These are phyloP conservation scores for Mycena venus DNA, from an alignment of 768 basidiomycete species.

Conservation along the genomic window DNA sequence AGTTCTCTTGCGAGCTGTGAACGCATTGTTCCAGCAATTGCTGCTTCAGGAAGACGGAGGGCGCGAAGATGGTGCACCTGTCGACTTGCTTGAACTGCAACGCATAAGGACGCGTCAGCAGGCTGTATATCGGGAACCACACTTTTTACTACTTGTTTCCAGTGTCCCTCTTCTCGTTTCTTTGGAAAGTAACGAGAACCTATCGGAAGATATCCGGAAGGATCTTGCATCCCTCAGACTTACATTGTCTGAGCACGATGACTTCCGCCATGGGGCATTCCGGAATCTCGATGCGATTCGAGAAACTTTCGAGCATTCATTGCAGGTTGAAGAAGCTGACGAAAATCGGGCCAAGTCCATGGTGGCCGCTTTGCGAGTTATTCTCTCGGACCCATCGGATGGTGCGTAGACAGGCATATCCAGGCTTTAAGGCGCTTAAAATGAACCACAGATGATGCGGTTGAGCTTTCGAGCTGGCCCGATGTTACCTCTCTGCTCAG, in stretches of 20 bases:
- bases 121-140: conserved; percentile 74
- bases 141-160: conserved; percentile 73
- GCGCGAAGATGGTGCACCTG: conserved; percentile 50
- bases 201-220: conserved; percentile 64
- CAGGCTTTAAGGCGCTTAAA: background rate
- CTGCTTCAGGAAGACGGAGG: conserved; percentile 68
- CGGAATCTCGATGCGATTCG: conserved; percentile 80
- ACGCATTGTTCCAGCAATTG: conserved; percentile 70
- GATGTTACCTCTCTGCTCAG: conserved; percentile 76
- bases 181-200: conserved; percentile 71
- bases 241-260: conserved; percentile 69
- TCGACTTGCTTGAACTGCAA: conserved; percentile 75
- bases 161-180: conserved; percentile 79
- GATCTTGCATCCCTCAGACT: conserved; percentile 67
- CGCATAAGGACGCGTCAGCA: conserved; percentile 77
- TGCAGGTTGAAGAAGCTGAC: conserved; percentile 62
- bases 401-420: conserved; percentile 54
- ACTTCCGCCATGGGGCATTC: conserved; percentile 84
- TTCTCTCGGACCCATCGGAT: conserved; percentile 74
- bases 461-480: conserved; percentile 70
- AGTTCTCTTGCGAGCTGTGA: conserved; percentile 72
- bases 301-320: conserved; percentile 74
- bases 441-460: conserved; percentile 42
- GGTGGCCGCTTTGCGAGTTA: conserved; percentile 74
- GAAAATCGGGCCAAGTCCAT: conserved; percentile 72